Base-by-base conservation (phyloP, 495 filamentous ascomycete species). In the Mycothermus thermophilus region DNA sequence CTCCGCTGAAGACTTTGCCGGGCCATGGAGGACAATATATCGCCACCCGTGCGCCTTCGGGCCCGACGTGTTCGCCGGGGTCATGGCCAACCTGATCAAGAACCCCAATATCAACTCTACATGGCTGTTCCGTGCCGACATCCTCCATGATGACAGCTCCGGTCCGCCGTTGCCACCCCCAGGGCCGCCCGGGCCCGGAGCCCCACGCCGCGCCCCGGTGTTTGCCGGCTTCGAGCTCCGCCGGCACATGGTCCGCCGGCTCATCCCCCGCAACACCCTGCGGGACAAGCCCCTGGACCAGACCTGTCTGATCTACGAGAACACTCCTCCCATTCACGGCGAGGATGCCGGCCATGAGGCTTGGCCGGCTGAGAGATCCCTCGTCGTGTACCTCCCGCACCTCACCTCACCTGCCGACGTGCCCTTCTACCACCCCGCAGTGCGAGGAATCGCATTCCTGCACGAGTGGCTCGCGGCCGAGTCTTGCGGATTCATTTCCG, bases 101-200 rank as follows among this genome's bases (percentile, higher is more conserved):
- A 93, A 93, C 53, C 86, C 87, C 6, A 92, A 93, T 41, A 71
- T 88, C 63, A 88, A 80, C 42, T 82, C 81, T 3, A 77, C 66
- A 11, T 77, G 78, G 64, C 67, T 94, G 3, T 85, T 92, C 50
- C 74, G 88, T 14, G 86, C 87, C 8, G 86, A 95, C 56, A 83
- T 94, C 29, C 64, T 83, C 17, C 65, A 79, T 43, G 46, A 60
- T 56, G n/a, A n/a, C n/a, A n/a, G n/a, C n/a, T n/a, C n/a, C n/a
- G n/a, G n/a, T n/a, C n/a, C n/a, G n/a, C n/a, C n/a, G n/a, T n/a
- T n/a, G n/a, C n/a, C n/a, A n/a, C n/a, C n/a, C n/a, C n/a, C n/a
- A n/a, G n/a, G n/a, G n/a, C 28, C 43, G 39, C 42, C 70, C 42
- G 41, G 45, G 40, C 8, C 35, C n/a, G 29, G 20, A 30, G 24